Evolutionary conservation across 306 rosid species (phyloP).

Genomic region (Psophocarpus tetragonolobus): DNA sequence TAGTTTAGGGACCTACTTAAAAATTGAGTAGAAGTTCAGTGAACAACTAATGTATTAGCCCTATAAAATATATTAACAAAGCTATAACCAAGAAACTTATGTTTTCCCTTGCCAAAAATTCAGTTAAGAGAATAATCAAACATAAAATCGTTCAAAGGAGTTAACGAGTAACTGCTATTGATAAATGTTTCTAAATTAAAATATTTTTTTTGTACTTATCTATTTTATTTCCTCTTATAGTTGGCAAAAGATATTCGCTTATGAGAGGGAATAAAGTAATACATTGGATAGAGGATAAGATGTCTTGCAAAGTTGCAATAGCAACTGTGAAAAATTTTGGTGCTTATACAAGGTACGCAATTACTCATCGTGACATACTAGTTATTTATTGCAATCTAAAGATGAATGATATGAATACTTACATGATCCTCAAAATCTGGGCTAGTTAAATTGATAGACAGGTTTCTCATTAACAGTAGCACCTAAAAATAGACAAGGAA

Average conservation of each 20-base stretch:
- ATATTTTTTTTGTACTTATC: not conserved
- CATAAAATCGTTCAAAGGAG: not conserved
- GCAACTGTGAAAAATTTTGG: not conserved
- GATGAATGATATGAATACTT: constrained; percentile 38
- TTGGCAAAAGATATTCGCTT: not conserved
- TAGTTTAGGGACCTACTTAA: too few species aligned
- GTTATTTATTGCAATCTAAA: not conserved
- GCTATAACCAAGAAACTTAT: not conserved
- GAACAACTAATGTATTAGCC: too few species aligned
- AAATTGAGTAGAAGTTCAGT: too few species aligned
- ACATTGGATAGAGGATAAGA: not conserved
- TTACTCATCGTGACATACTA: not conserved
- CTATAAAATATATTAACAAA: too few species aligned
- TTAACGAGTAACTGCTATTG: not conserved
- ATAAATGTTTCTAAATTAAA: not conserved
- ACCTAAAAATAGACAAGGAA: constrained; percentile 51
- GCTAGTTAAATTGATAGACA: constrained; percentile 74
- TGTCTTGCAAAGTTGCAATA: not conserved
- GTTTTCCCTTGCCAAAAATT: not conserved
- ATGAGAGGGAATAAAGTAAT: not conserved
- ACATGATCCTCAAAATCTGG: constrained; percentile 89
- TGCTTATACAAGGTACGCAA: not conserved
- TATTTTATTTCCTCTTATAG: not conserved
- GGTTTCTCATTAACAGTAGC: constrained; percentile 78
- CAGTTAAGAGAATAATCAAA: not conserved